Evolutionary conservation across 768 basidiomycete species (phyloP).

Genomic region (Tylopilus intermedius): DNA sequence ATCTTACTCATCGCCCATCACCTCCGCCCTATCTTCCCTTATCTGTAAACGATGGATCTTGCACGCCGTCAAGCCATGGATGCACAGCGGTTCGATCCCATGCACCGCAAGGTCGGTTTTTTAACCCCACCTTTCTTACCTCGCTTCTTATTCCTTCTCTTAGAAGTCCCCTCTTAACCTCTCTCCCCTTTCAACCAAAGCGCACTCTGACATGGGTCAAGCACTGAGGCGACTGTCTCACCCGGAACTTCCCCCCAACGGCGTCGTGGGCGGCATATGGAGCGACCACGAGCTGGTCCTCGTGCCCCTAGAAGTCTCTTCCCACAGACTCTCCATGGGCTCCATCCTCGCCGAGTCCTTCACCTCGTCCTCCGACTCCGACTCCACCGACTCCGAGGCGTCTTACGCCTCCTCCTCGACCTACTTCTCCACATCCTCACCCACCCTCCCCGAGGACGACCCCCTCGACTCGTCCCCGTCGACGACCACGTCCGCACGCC

Average conservation of each 20-base stretch:
- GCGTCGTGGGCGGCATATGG: conserved; percentile 29
- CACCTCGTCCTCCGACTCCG: conserved; percentile 9
- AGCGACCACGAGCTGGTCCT: conserved; percentile 33
- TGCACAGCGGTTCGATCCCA: conserved; percentile 31
- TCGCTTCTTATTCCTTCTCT: conserved; percentile 19
- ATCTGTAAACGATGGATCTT: conserved; percentile 25
- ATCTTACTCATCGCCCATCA: conserved; percentile 13
- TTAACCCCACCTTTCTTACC: conserved; percentile 12
- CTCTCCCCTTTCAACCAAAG: conserved; percentile 10
- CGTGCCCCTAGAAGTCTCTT: conserved; percentile 26
- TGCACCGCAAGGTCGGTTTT: conserved; percentile 26
- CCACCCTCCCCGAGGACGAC: conserved; percentile 9
- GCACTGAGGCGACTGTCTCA: conserved; percentile 21
- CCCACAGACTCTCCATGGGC: conserved; percentile 14
- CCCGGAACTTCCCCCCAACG: conserved; percentile 12
- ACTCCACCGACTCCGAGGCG: conserved; percentile 9
- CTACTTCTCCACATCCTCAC: conserved; percentile 20
- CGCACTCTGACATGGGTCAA: conserved; percentile 27
- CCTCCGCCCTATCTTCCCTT: conserved; percentile 27
- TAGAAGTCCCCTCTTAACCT: conserved; percentile 18
- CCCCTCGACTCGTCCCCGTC: conserved; percentile 2
- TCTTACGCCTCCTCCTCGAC: conserved; percentile 16
- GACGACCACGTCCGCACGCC: conserved; percentile 13
- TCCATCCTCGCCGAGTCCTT: conserved; percentile 16
- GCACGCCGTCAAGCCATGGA: conserved; percentile 29